Evolutionary conservation across 2,329 filamentous ascomycete genomes (phyloP).

Genomic region (Claviceps capensis): DNA sequence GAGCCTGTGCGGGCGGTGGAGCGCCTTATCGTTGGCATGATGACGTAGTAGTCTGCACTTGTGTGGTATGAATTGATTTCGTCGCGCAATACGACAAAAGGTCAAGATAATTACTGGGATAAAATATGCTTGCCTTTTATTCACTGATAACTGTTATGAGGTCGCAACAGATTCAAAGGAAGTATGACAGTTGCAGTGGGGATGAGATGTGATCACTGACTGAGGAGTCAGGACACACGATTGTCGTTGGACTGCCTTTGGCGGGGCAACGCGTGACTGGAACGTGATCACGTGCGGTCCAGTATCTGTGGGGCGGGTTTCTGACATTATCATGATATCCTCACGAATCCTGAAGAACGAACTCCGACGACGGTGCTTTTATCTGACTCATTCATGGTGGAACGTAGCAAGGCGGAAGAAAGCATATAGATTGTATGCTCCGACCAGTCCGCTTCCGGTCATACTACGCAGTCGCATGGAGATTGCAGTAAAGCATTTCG

Average conservation of each 20-base stretch:
- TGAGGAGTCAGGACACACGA: neutral
- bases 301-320: too few species aligned
- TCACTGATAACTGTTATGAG: neutral
- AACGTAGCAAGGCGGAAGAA: too few species aligned
- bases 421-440: too few species aligned
- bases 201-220: too few species aligned
- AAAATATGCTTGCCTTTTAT: neutral
- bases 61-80: neutral
- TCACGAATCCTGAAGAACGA: too few species aligned
- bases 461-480: too few species aligned
- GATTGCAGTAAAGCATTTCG: too few species aligned
- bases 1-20: slow-evolving; percentile 26
- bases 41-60: slow-evolving; percentile 5
- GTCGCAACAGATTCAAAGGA: neutral
- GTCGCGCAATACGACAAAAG: too few species aligned
- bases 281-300: slow-evolving; percentile 33
- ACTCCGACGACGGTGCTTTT: neutral
- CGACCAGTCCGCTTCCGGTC: too few species aligned
- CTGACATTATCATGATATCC: too few species aligned
- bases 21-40: slow-evolving; percentile 37
- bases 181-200: neutral
- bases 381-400: too few species aligned
- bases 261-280: slow-evolving; percentile 40
- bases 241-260: slow-evolving; percentile 19
- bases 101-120: neutral